A percentile compares a stretch with the other conserved stretches of the same genome.
Conservation (phyloP, 768 basidiomycete genomes). For the Mycena galericulata region DNA sequence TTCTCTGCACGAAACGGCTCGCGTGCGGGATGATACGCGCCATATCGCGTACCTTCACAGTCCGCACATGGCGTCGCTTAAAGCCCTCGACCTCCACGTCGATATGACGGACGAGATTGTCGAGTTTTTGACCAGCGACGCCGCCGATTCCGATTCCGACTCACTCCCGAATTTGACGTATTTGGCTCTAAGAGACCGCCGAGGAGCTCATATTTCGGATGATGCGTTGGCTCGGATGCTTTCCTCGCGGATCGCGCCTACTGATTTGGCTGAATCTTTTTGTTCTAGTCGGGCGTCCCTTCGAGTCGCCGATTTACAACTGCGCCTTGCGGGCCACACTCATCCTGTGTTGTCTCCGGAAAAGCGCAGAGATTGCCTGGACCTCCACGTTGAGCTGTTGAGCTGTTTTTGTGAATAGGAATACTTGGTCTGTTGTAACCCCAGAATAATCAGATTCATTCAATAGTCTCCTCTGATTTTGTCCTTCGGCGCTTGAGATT, state of each 20-base stretch:
- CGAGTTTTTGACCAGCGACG: slow-evolving; percentile 10
- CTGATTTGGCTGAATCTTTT: background rate
- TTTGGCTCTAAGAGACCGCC: slow-evolving; percentile 13
- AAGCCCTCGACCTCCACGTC: slow-evolving; percentile 22
- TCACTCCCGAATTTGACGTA: slow-evolving; percentile 18
- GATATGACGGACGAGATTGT: slow-evolving; percentile 25
- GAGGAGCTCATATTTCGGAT: slow-evolving; percentile 26
- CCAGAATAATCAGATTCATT: background rate
- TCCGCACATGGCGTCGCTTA: slow-evolving; percentile 15
- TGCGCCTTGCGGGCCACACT: slow-evolving; percentile 15
- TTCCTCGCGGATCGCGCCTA: background rate
- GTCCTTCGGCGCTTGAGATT: no score
- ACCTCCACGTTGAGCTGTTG: slow-evolving; percentile 16
- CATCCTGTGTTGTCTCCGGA: background rate
- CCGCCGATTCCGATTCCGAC: background rate
- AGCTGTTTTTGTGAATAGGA: slow-evolving; percentile 22
- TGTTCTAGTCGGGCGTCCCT: background rate
- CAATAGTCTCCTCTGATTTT: no score
- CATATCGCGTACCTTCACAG: slow-evolving; percentile 21
- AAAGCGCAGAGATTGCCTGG: background rate
- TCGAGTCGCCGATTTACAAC: slow-evolving; percentile 13
- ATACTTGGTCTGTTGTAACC: background rate
- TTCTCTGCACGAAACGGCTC: slow-evolving; percentile 25
- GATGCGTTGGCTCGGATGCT: slow-evolving; percentile 14
- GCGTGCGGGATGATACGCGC: slow-evolving; percentile 15